Conservation (phyloP, 768 basidiomycete genomes). For the Lenzites betulinus region DNA sequence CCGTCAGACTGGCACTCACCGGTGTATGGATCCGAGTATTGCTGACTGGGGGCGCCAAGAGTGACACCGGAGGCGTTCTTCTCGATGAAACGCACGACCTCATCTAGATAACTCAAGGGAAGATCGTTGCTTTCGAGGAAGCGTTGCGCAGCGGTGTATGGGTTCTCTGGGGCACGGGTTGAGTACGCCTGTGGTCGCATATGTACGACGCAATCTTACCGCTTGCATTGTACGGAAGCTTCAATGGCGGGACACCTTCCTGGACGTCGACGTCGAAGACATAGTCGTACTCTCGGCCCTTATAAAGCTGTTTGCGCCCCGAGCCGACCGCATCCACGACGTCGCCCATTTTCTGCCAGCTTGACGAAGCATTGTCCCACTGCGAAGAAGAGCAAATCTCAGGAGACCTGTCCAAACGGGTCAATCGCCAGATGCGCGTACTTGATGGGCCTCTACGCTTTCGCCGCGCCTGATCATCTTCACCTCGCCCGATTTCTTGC, state of each 20-base stretch:
- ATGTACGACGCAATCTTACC: conserved; percentile 47
- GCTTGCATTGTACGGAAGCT: conserved; percentile 88
- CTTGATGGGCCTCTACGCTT: conserved; percentile 89
- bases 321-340: conserved; percentile 94
- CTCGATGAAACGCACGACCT: conserved; percentile 93
- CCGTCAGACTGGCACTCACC: conserved; percentile 44
- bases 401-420: background rate
- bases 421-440: conserved; percentile 31
- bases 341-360: conserved; percentile 94
- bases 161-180: conserved; percentile 69
- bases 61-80: conserved; percentile 83
- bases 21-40: conserved; percentile 88
- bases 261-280: conserved; percentile 98
- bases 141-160: conserved; percentile 83
- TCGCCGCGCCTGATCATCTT: conserved; percentile 86
- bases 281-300: conserved; percentile 97
- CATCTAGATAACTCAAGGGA: conserved; percentile 78
- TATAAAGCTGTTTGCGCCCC: conserved; percentile 85
- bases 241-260: conserved; percentile 89
- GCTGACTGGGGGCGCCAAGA: conserved; percentile 56
- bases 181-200: background rate
- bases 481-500: conserved; percentile 92
- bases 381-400: conserved; percentile 32
- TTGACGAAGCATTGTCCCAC: conserved; percentile 74
- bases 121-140: conserved; percentile 87